phyloP scores from a whole-genome alignment of 2,329 filamentous ascomycete species.

The Westerdykella sp. region DNA sequence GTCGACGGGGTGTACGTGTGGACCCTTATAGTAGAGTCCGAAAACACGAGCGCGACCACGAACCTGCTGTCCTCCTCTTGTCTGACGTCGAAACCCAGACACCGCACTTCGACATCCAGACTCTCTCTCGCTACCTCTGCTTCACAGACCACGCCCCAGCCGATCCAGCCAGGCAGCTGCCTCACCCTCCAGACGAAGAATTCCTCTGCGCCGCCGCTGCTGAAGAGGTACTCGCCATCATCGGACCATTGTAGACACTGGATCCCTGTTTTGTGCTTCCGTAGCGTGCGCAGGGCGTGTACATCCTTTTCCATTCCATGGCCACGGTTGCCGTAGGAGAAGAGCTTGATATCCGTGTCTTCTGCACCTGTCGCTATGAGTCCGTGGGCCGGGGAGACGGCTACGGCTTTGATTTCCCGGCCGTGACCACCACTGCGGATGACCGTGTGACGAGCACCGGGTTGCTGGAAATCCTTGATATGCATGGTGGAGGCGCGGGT shows the following conservation, averaged over 20 bases:
- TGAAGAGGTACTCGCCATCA: conserved; percentile 66
- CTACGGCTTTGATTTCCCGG: conserved; percentile 68
- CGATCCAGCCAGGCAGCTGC: conserved; percentile 45
- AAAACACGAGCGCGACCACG: conserved; percentile 67
- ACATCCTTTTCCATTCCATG: conserved; percentile 15
- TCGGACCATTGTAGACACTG: conserved; percentile 71
- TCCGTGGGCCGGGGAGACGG: conserved; percentile 35
- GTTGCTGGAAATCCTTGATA: conserved; percentile 35
- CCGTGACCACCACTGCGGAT: conserved; percentile 73
- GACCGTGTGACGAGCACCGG: conserved; percentile 38
- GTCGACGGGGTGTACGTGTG: conserved; percentile 36
- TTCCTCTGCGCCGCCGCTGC: conserved; percentile 81
- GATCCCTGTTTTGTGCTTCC: conserved; percentile 75
- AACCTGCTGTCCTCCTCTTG: conserved; percentile 34
- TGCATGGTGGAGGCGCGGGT: conserved; percentile 60
- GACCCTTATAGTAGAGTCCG: conserved; percentile 71
- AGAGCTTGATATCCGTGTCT: conserved; percentile 71
- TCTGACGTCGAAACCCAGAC: conserved; percentile 68
- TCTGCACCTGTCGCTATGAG: conserved; percentile 64
- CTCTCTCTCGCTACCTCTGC: conserved; percentile 45
- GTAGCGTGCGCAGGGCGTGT: conserved; percentile 57
- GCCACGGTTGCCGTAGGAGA: conserved; percentile 38
- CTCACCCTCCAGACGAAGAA: conserved; percentile 75
- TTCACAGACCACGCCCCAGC: conserved; percentile 49
- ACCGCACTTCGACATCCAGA: conserved; percentile 62